Percentiles rank a stretch among this genome's conserved stretches.
Evolutionary conservation across 2,329 filamentous ascomycete species (phyloP).

Genomic region (Ceratocystis harringtonii): DNA sequence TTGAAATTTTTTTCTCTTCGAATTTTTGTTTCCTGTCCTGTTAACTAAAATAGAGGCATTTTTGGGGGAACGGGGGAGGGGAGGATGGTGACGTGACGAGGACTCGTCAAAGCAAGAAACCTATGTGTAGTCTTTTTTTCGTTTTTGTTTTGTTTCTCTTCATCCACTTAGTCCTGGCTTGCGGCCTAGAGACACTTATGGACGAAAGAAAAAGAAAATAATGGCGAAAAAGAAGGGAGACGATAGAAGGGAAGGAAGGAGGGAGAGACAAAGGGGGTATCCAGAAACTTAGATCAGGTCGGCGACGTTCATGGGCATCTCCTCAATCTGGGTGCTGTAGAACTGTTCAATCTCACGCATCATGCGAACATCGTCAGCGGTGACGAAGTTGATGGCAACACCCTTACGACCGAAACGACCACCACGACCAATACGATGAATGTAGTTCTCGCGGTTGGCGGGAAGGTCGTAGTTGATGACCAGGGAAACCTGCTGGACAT

Average conservation of each 20-base stretch:
- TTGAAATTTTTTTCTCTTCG: conserved; percentile 18
- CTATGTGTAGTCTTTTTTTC: background rate
- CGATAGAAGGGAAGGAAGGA: background rate
- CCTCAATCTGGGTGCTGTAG: conserved; percentile 99
- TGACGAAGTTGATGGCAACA: conserved; percentile 99
- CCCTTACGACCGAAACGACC: conserved; percentile 99
- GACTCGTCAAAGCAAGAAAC: conserved; percentile 6
- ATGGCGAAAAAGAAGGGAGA: background rate
- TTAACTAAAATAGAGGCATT: conserved; percentile 7
- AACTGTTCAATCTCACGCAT: conserved; percentile 99
- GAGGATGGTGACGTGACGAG: background rate
- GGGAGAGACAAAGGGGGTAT: conserved; percentile 11
- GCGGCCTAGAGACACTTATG: background rate
- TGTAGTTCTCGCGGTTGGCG: conserved; percentile 99
- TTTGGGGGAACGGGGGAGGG: conserved; percentile 1
- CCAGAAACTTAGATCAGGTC: conserved; percentile 48
- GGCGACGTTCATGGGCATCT: conserved; percentile 96
- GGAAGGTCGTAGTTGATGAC: conserved; percentile 99
- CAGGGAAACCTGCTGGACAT: conserved; percentile 97
- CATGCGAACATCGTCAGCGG: conserved; percentile 97
- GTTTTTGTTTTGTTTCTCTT: background rate
- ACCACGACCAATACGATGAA: conserved; percentile 98
- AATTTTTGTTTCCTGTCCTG: conserved; percentile 16
- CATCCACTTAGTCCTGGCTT: background rate
- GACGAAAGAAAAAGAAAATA: conserved; percentile 10